These are phyloP conservation scores for Pseudogymnoascus pannorum DNA, from an alignment of 2,329 filamentous ascomycete species.

Conservation along the genomic window DNA sequence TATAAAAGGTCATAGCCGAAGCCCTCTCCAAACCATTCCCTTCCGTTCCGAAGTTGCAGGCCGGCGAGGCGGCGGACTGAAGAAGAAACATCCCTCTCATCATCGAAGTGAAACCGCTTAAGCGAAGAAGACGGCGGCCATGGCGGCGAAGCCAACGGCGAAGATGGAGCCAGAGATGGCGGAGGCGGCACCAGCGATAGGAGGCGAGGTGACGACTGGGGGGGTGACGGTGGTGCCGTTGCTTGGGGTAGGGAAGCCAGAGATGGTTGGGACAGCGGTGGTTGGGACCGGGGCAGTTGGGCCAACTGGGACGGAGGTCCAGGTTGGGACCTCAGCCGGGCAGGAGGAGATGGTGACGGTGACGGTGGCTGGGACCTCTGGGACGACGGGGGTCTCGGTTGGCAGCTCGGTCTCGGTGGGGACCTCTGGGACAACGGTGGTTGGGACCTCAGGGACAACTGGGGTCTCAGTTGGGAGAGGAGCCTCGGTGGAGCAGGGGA, in stretches of 20 bases:
- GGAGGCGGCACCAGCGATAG: conserved; percentile 25
- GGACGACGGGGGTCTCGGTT: conserved; percentile 21
- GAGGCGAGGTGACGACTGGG: conserved; percentile 14
- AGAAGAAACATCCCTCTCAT: neutral
- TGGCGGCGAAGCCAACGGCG: conserved; percentile 23
- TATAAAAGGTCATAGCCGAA: neutral
- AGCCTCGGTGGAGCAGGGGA: conserved; percentile 21
- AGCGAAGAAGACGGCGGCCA: conserved; percentile 27
- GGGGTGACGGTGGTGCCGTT: conserved; percentile 15
- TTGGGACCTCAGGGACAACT: too few species aligned
- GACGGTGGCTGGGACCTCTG: conserved; percentile 23
- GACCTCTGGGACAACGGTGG: too few species aligned
- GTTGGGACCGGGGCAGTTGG: neutral
- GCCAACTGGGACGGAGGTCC: conserved; percentile 6
- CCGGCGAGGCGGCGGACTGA: conserved; percentile 1
- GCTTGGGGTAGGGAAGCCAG: conserved; percentile 16
- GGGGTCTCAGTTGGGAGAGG: too few species aligned
- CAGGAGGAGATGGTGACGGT: conserved; percentile 35
- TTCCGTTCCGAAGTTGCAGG: neutral
- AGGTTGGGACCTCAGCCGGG: conserved; percentile 27
- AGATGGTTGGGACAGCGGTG: neutral
- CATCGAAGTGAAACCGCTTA: conserved; percentile 20
- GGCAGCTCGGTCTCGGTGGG: conserved; percentile 23
- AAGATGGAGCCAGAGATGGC: conserved; percentile 26
- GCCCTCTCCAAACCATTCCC: neutral